These are phyloP conservation scores for Ensete glaucum DNA, from an alignment of 176 grass and related monocot genomes.

Conservation along the genomic window DNA sequence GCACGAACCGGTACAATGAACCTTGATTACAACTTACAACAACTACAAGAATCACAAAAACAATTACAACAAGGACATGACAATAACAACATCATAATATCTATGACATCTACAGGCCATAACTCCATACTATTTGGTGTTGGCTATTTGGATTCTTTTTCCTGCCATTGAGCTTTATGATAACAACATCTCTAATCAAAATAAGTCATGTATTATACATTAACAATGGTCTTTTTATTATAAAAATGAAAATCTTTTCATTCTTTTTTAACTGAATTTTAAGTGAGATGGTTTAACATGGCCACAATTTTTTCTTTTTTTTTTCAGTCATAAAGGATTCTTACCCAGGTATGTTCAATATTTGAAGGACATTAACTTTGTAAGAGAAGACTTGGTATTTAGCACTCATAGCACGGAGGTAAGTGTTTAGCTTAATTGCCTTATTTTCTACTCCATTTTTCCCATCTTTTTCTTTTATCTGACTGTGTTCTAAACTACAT, in stretches of 20 bases:
- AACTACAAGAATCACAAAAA: too few relatives aligned
- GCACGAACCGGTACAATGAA: too few relatives aligned
- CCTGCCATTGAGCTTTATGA: too few relatives aligned
- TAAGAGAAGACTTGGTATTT: constrained; percentile 92
- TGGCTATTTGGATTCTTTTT: too few relatives aligned
- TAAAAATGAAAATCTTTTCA: neutral
- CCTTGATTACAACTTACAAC: too few relatives aligned
- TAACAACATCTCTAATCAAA: too few relatives aligned
- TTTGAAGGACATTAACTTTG: constrained; percentile 80
- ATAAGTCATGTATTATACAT: too few relatives aligned
- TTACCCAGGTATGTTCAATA: constrained; percentile 61
- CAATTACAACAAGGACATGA: too few relatives aligned
- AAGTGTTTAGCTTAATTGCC: constrained; percentile 21
- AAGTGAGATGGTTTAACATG: neutral
- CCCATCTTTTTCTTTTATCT: neutral
- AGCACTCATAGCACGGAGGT: constrained; percentile 84
- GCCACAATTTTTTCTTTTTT: neutral
- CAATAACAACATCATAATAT: too few relatives aligned
- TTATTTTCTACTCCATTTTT: neutral
- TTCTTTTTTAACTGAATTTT: neutral
- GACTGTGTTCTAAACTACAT: neutral
- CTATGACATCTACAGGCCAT: too few relatives aligned
- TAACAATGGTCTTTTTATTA: too few relatives aligned
- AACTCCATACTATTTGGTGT: too few relatives aligned
- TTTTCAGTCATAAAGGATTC: constrained; percentile 76